Conservation (phyloP, 2,329 filamentous ascomycete genomes). For the Parasarocladium wereldwijsianum region DNA sequence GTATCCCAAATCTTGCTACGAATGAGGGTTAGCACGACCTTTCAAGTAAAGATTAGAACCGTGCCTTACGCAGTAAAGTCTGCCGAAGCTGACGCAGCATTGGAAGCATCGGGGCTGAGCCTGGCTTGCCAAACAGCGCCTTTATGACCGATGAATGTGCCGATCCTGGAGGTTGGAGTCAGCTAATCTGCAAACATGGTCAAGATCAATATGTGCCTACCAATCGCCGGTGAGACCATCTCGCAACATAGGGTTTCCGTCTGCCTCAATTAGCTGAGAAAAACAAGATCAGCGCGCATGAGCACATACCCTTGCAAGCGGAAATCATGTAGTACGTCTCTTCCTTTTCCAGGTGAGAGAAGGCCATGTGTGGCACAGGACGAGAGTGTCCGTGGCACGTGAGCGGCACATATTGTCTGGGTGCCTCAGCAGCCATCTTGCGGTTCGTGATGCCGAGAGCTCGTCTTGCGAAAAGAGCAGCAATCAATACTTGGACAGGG, state of each 20-base stretch:
- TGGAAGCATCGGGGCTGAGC: conserved; percentile 72
- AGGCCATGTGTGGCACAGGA: conserved; percentile 80
- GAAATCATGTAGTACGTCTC: conserved; percentile 86
- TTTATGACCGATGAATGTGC: conserved; percentile 96
- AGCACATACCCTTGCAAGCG: conserved; percentile 62
- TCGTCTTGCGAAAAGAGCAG: no score
- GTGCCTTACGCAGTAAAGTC: conserved; percentile 77
- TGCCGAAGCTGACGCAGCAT: conserved; percentile 85
- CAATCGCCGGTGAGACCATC: conserved; percentile 93
- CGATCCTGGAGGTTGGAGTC: conserved; percentile 65
- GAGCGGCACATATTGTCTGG: conserved; percentile 61
- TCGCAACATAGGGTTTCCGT: conserved; percentile 96
- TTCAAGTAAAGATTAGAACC: conserved; percentile 10
- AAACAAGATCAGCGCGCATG: conserved; percentile 6
- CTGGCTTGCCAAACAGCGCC: conserved; percentile 95
- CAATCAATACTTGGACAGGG: no score
- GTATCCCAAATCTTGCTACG: conserved; percentile 91
- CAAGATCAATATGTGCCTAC: conserved; percentile 25
- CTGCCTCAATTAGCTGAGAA: conserved; percentile 28
- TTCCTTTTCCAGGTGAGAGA: conserved; percentile 70
- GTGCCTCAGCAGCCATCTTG: conserved; percentile 20
- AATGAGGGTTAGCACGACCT: conserved; percentile 8
- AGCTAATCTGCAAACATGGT: conserved; percentile 4
- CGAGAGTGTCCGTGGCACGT: conserved; percentile 92
- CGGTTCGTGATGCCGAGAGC: no score